These are phyloP conservation scores for Debaryomycetaceae sp. DNA, from an alignment of 1,139 yeast genomes.

Conservation along the genomic window DNA sequence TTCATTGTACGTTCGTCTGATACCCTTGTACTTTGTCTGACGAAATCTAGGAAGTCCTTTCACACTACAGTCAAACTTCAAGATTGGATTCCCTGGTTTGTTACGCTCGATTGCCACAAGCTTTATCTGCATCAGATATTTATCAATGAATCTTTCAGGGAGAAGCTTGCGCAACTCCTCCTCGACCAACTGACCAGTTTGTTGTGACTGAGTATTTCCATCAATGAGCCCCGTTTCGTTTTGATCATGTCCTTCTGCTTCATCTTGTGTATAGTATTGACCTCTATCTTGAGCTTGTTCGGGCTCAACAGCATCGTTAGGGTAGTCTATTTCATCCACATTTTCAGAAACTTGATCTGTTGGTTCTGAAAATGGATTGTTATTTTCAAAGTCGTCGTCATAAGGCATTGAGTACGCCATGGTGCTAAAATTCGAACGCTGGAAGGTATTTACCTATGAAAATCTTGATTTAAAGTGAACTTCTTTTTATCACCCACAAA, in stretches of 20 bases:
- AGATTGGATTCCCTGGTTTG: slow-evolving; percentile 44
- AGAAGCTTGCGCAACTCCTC: slow-evolving; percentile 41
- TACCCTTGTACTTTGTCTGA: slow-evolving; percentile 64
- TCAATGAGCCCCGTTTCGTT: slow-evolving; percentile 4
- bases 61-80: slow-evolving; percentile 39
- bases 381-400: slow-evolving; percentile 62
- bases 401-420: slow-evolving; percentile 61
- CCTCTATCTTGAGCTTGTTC: slow-evolving; percentile 1
- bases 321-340: not conserved
- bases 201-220: not conserved
- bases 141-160: slow-evolving; percentile 49
- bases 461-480: not conserved
- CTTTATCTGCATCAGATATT: slow-evolving; percentile 27
- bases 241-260: slow-evolving; percentile 5
- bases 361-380: slow-evolving; percentile 57
- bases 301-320: not conserved
- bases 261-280: slow-evolving; percentile 3
- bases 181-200: slow-evolving; percentile 24
- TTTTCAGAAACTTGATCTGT: slow-evolving; percentile 4
- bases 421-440: not conserved
- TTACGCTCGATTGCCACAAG: slow-evolving; percentile 37
- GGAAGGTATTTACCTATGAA: not conserved
- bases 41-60: slow-evolving; percentile 71
- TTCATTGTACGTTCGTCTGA: slow-evolving; percentile 81
- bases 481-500: not conserved